Conservation (phyloP, 768 basidiomycete genomes). For the Collybiopsis luxurians region DNA sequence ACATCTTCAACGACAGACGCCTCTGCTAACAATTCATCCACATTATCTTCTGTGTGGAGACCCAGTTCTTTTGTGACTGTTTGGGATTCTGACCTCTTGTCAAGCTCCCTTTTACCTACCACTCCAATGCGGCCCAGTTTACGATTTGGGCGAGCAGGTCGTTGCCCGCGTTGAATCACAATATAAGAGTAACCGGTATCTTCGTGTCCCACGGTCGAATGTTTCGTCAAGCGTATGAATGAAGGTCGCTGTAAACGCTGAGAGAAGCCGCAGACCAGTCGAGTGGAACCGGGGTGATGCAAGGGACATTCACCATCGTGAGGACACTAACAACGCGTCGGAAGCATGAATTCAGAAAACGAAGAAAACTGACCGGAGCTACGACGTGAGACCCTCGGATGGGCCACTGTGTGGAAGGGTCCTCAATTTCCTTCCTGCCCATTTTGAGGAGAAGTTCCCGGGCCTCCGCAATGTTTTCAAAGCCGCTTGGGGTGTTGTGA, state of each 20-base stretch:
- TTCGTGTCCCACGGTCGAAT: conserved; percentile 81
- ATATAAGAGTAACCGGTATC: conserved; percentile 89
- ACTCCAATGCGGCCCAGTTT: conserved; percentile 51
- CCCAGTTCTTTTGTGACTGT: conserved; percentile 37
- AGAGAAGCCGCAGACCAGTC: conserved; percentile 75
- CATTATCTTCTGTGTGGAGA: conserved; percentile 32
- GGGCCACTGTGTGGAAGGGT: conserved; percentile 34
- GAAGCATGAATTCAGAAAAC: conserved; percentile 4
- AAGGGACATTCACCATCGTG: conserved; percentile 88
- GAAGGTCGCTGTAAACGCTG: conserved; percentile 85
- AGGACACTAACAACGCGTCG: conserved; percentile 63
- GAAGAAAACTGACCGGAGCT: conserved; percentile 65
- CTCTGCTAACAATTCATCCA: neutral
- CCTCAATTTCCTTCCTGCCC: conserved; percentile 57
- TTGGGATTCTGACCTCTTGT: conserved; percentile 27
- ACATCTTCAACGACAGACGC: conserved; percentile 9
- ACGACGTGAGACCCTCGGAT: conserved; percentile 74
- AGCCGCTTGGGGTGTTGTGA: conserved; percentile 72
- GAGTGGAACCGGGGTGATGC: conserved; percentile 47
- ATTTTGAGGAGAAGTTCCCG: conserved; percentile 66
- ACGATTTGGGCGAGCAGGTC: conserved; percentile 45
- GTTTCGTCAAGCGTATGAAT: conserved; percentile 87
- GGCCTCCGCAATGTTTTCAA: conserved; percentile 75
- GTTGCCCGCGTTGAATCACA: conserved; percentile 74
- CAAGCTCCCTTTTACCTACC: conserved; percentile 45